These are phyloP conservation scores for Dissophora globulifera DNA, from an alignment of 192 early-diverging fungal species.

Conservation along the genomic window DNA sequence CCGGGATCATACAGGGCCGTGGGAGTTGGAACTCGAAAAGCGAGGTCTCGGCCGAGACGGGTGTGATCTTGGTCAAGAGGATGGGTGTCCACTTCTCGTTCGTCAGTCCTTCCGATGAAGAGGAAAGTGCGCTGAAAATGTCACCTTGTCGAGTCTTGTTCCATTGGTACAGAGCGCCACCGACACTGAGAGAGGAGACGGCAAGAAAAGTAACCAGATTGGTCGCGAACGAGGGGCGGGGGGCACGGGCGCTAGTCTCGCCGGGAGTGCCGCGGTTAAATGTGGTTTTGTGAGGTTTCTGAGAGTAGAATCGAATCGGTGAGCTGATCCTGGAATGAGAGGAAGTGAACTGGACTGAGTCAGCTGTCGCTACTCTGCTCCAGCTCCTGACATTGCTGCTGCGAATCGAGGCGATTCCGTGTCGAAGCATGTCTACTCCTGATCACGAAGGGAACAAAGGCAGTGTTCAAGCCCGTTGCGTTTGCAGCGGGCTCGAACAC, in stretches of 20 bases:
- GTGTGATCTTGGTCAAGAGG: slow-evolving; percentile 55
- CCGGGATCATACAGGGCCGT: slow-evolving; percentile 58
- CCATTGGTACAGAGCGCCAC: slow-evolving; percentile 31
- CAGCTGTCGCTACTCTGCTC: background rate
- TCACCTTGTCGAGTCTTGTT: slow-evolving; percentile 12
- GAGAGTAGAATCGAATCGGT: slow-evolving; percentile 9
- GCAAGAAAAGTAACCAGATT: slow-evolving; percentile 30
- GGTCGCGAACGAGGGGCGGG: slow-evolving; percentile 8
- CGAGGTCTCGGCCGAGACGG: slow-evolving; percentile 62
- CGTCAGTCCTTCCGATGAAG: slow-evolving; percentile 42
- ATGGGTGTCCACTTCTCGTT: slow-evolving; percentile 64
- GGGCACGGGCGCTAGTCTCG: slow-evolving; percentile 23
- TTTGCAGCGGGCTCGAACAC: background rate
- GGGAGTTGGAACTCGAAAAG: slow-evolving; percentile 67
- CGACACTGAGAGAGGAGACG: slow-evolving; percentile 13
- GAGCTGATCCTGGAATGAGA: too few species aligned
- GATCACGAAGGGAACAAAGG: background rate
- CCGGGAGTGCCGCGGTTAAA: slow-evolving; percentile 4
- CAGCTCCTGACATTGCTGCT: background rate
- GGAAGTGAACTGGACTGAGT: background rate
- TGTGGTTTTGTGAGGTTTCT: slow-evolving; percentile 13
- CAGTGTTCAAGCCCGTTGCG: background rate
- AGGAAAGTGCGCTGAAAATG: background rate
- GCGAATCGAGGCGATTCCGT: background rate
- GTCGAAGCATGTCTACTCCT: slow-evolving; percentile 2